phyloP scores from a whole-genome alignment of 495 filamentous ascomycete genomes.

The Aspergillus mulundensis region DNA sequence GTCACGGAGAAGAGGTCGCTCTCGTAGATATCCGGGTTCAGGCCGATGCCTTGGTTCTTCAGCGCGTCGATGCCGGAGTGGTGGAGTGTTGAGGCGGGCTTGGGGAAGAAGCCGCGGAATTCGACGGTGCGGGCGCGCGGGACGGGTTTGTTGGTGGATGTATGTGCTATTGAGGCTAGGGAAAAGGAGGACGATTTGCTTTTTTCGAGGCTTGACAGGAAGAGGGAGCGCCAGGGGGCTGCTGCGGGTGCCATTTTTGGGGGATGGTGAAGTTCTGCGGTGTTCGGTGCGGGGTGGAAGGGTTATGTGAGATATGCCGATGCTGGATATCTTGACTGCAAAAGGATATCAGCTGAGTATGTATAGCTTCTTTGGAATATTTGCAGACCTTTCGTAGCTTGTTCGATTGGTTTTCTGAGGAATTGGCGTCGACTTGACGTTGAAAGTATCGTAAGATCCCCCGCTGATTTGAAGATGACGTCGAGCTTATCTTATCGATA shows the following conservation, averaged over 20 bases:
- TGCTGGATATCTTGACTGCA: no score
- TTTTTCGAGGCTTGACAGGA: constrained; percentile 60
- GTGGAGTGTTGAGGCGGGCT: constrained; percentile 48
- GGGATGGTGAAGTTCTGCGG: background rate
- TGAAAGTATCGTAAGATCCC: background rate
- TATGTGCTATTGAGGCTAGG: constrained; percentile 59
- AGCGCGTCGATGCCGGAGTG: constrained; percentile 50
- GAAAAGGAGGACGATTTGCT: constrained; percentile 72
- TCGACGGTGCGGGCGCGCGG: constrained; percentile 64
- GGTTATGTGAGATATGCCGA: background rate
- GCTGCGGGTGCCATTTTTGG: constrained; percentile 20
- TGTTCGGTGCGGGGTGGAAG: background rate
- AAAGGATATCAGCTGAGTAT: no score
- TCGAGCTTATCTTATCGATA: constrained; percentile 19
- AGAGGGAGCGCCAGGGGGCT: constrained; percentile 63
- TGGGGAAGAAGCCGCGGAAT: constrained; percentile 78
- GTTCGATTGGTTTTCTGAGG: no score
- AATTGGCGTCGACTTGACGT: no score
- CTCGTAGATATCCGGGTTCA: constrained; percentile 64
- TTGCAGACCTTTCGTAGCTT: no score
- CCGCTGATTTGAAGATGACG: constrained; percentile 9
- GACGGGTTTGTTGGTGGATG: constrained; percentile 30
- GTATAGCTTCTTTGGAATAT: no score
- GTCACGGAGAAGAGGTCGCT: constrained; percentile 79
- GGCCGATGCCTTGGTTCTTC: constrained; percentile 47